A percentile compares a stretch with the other conserved stretches of the same genome.
phyloP scores from a whole-genome alignment of 768 basidiomycete species.

The Asterophora lycoperdoides region DNA sequence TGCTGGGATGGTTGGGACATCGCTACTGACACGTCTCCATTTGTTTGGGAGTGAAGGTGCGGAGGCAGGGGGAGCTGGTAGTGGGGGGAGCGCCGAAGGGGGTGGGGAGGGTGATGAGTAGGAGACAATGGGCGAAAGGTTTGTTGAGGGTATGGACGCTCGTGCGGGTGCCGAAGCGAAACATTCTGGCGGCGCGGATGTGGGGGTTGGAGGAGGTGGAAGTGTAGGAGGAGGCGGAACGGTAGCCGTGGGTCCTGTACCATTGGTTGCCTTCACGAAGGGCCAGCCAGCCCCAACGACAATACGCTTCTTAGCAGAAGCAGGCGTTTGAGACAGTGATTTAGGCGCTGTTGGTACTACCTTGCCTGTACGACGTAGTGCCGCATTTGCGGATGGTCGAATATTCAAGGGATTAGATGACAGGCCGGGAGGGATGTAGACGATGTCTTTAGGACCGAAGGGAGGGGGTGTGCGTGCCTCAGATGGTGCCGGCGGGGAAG shows the following conservation, averaged over 20 bases:
- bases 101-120: constrained; percentile 25
- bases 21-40: constrained; percentile 28
- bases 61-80: constrained; percentile 2
- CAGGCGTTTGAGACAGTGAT: constrained; percentile 11
- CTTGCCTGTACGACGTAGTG: too few relatives aligned
- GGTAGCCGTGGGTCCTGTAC: constrained; percentile 13
- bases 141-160: constrained; percentile 12
- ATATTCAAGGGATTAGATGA: constrained; percentile 53
- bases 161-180: constrained; percentile 13
- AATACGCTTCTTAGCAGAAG: constrained; percentile 35
- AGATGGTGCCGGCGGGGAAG: neutral
- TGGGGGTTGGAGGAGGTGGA: constrained; percentile 9
- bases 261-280: constrained; percentile 21
- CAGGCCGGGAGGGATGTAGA: constrained; percentile 38
- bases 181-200: constrained; percentile 11
- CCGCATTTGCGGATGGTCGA: constrained; percentile 28
- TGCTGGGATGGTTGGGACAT: constrained; percentile 1
- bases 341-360: constrained; percentile 25
- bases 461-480: constrained; percentile 20
- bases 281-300: constrained; percentile 50
- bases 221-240: constrained; percentile 14
- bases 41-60: constrained; percentile 15
- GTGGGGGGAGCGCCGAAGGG: constrained; percentile 16
- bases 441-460: constrained; percentile 34
- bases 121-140: constrained; percentile 19